Evolutionary conservation across 805 yeast genomes (phyloP), one percentile per base, ranked within the genome.

Genomic region (Tetrapisispora namnaoensis): DNA sequence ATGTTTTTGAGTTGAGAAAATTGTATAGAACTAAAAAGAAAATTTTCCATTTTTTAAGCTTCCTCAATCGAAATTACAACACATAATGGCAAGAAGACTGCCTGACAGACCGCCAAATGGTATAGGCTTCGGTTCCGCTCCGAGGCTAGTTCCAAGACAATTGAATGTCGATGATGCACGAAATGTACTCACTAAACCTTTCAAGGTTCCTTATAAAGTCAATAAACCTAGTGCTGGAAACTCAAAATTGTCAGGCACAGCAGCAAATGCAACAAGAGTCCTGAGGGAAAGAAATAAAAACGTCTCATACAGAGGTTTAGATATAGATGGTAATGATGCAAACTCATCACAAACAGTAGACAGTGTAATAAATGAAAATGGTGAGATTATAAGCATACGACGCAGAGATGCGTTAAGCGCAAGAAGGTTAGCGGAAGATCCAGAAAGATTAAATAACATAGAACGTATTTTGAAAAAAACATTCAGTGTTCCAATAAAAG

Each of bases 91-190:
- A 2, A 63, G 66, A 57, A 57, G 59, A n/a, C 57, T 71, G 11
- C 77, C 76, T 1, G 70, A 70, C 51, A 63, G 64, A 46, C 77
- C 77, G 1, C 67, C 66, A 10, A 69, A 69, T 48, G 76, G 73
- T 36, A 67, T 81, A 32, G 90, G 89, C 1, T 77, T 81, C 1
- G 91, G 90, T 1, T 85, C 85, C 1, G 84, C 86, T 0, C 71
- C 84, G 0, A 75, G 79, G n/a, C 71, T 73, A 17, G 73, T 74
- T 9, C 73, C 76, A 44, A 69, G 82, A 40, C 81, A 82, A 8
- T 70, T 82, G 21, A 69, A 75, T 17, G 71, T 76, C 20, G 71
- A 73, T 3, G 80, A 79, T 46, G 75, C 86, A 2, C 65, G 72
- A 2, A 69, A 63, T 7, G 68, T 76, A 21, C 68, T 85, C n/a